Conservation (phyloP, 83 land plant genomes). For the Picea abies region DNA sequence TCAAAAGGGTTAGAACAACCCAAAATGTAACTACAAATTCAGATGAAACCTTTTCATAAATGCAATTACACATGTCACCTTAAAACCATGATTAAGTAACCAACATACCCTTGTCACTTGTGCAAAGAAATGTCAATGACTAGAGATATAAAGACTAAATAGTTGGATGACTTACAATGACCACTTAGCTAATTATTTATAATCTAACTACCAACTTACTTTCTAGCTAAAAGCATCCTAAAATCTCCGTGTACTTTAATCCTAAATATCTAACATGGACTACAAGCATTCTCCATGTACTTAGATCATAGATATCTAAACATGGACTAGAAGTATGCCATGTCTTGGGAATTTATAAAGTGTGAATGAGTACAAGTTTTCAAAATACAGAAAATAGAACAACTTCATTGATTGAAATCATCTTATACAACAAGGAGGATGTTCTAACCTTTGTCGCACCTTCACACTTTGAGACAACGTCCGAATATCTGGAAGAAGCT, state of each 20-base stretch:
- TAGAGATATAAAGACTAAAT: not conserved
- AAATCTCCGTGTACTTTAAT: not conserved
- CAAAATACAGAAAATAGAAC: not conserved
- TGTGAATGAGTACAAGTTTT: not conserved
- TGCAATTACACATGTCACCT: no score
- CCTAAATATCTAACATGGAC: not conserved
- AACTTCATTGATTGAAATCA: not conserved
- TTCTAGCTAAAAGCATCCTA: not conserved
- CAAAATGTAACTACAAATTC: not conserved
- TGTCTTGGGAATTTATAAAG: not conserved
- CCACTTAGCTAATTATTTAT: not conserved
- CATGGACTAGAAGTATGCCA: not conserved
- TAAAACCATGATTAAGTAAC: not conserved
- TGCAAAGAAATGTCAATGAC: not conserved
- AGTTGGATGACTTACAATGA: not conserved
- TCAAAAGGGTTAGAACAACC: not conserved
- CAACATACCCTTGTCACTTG: not conserved
- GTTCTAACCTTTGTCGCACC: slow-evolving; percentile 67
- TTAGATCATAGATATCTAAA: not conserved
- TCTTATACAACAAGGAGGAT: not conserved
- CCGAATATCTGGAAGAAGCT: slow-evolving; percentile 39
- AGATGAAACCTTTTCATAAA: no score
- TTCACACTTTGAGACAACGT: slow-evolving; percentile 46
- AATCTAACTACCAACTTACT: not conserved
- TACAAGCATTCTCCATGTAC: not conserved